Base-by-base conservation (phyloP, 192 early-diverging fungal species). In the Coemansia sp. region DNA sequence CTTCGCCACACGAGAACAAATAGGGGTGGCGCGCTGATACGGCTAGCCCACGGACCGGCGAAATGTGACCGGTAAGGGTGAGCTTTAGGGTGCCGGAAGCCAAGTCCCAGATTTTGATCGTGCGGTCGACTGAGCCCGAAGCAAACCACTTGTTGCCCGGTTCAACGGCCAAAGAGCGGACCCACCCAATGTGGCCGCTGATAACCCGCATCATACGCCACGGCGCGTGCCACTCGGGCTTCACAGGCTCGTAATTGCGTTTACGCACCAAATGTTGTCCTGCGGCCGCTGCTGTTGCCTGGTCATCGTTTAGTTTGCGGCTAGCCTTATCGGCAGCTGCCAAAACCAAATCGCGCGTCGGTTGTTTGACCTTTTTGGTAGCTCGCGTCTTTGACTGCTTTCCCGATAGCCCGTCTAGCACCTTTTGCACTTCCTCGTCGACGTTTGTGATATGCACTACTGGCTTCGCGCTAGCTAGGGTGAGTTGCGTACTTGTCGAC, bases 31-130 rank as follows among this genome's bases (percentile, higher is more conserved):
- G 89, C 5, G 90, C 77, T 8, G 96, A 98, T 0, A 99, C 92
- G 1, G 93, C 95, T 38, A 99, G 85, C 5, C 96, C 96, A 39
- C 96, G 92, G 4, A 99, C 95, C 12, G 93, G 89, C 25, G 94
- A 91, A 69, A 99, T 95, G 77, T 99, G 98, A 17, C 96, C 96
- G 5, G 98, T 99, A 38, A 99, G 83, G 21, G 98, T 93, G 41
- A 99, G 85, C 73, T 94, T 95, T 51, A 99, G 84, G 1, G 92
- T 94, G 21, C 98, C 98, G 0, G 96, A 97, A 3, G 98, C 98
- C 74, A 99, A 77, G 82, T 99, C 98, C 98, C 98, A 98, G 73
- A 99, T 97, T 90, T 99, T 99, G 76, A 99, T 97, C 10, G 95
- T 93, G 32, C 98, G 85, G 85, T 99, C 96, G 12, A 95, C 94